Evolutionary conservation across 2,329 filamentous ascomycete species (phyloP).

Genomic region (Geosmithia morbida): DNA sequence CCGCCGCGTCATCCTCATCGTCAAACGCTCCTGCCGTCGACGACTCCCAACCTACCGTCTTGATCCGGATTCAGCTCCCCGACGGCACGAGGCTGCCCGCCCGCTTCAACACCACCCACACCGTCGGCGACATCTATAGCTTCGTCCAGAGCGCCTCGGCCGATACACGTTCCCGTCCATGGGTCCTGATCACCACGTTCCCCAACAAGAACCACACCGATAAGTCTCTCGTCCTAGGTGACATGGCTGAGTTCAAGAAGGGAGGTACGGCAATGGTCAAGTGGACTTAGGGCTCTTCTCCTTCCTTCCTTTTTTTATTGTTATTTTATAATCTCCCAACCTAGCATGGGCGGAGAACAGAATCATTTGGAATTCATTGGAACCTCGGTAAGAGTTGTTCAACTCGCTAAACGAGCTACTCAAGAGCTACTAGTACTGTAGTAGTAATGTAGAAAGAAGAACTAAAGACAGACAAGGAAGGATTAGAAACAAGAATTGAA

Average conservation of each 20-base stretch:
- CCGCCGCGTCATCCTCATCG: constrained; percentile 16
- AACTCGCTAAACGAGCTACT: too few species aligned
- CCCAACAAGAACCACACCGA: constrained; percentile 70
- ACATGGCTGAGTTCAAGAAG: constrained; percentile 50
- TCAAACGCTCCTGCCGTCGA: constrained; percentile 32
- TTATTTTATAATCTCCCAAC: too few species aligned
- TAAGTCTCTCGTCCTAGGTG: constrained; percentile 40
- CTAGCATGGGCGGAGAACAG: too few species aligned
- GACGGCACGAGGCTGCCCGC: constrained; percentile 66
- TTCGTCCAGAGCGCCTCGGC: constrained; percentile 56
- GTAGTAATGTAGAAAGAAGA: too few species aligned
- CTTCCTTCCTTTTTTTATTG: too few species aligned
- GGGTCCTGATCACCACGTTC: constrained; percentile 70
- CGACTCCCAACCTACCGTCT: constrained; percentile 50
- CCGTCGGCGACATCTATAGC: constrained; percentile 61
- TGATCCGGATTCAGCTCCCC: constrained; percentile 63
- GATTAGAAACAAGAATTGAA: too few species aligned
- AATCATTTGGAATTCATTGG: not conserved
- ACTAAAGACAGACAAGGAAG: too few species aligned
- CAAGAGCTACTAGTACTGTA: too few species aligned
- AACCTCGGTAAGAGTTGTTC: not conserved
- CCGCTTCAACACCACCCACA: constrained; percentile 69
- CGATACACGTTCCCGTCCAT: constrained; percentile 41
- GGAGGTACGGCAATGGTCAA: constrained; percentile 53
- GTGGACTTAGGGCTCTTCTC: constrained; percentile 29